These are phyloP conservation scores for Solanum ahanhuiri DNA, from an alignment of 257 asterid species.

Conservation along the genomic window DNA sequence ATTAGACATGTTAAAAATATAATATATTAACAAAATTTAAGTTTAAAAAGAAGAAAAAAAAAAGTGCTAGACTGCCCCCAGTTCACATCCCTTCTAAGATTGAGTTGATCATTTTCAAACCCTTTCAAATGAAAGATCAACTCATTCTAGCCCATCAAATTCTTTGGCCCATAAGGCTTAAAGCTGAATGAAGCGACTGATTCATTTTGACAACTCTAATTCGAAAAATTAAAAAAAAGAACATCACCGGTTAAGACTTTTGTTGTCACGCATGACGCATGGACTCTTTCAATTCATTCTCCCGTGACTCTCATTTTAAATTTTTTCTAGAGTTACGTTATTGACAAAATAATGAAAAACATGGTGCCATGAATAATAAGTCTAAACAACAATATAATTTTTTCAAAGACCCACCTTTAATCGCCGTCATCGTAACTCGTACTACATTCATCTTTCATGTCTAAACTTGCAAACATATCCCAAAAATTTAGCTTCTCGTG, in stretches of 20 bases:
- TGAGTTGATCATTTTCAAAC: rapidly evolving
- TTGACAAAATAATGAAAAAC: background rate
- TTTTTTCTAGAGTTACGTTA: background rate
- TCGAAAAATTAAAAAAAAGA: no score
- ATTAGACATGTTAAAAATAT: rapidly evolving
- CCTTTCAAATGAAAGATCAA: no score
- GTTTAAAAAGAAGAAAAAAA: no score
- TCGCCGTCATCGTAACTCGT: background rate
- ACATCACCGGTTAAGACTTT: background rate
- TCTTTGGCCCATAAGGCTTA: rapidly evolving
- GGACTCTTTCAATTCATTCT: background rate
- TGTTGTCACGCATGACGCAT: background rate
- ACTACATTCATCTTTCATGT: background rate
- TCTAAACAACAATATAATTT: background rate
- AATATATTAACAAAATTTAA: no score
- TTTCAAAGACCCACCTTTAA: background rate
- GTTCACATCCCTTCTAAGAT: rapidly evolving
- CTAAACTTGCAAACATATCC: background rate
- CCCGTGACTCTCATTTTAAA: background rate
- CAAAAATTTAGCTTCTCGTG: background rate
- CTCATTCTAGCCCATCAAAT: background rate
- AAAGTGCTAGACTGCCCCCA: rapidly evolving
- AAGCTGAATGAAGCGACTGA: no score
- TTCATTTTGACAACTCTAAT: no score
- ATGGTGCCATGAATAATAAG: background rate